These are phyloP conservation scores for Nannochloris sp. DNA, from an alignment of 139 green algal genomes.

Conservation along the genomic window DNA sequence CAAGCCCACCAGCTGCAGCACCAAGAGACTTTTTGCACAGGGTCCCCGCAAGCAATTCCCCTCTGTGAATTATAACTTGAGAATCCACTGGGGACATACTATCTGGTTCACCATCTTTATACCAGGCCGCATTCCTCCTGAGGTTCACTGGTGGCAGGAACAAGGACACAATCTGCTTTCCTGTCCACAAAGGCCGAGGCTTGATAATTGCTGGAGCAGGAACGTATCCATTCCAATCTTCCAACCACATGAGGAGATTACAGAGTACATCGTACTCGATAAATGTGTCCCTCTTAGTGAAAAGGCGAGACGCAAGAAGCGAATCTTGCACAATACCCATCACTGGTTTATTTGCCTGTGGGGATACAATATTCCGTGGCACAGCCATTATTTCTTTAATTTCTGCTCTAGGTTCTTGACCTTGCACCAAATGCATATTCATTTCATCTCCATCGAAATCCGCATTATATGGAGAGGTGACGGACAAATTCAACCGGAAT, in stretches of 20 bases:
- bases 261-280: slow-evolving; percentile 90
- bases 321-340: slow-evolving; percentile 99
- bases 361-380: slow-evolving; percentile 92
- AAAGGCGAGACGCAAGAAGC: slow-evolving; percentile 83
- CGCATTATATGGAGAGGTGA: slow-evolving; percentile 99
- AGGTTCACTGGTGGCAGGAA: slow-evolving; percentile 85
- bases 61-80: slow-evolving; percentile 85
- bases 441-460: slow-evolving; percentile 99
- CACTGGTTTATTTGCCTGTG: slow-evolving; percentile 95
- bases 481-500: slow-evolving; percentile 87
- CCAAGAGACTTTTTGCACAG: slow-evolving; percentile 97
- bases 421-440: slow-evolving; percentile 99
- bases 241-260: slow-evolving; percentile 94
- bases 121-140: slow-evolving; percentile 67
- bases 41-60: slow-evolving; percentile 75
- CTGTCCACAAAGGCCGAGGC: slow-evolving; percentile 90
- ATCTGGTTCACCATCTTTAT: slow-evolving; percentile 69
- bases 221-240: slow-evolving; percentile 86
- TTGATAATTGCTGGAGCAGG: slow-evolving; percentile 92
- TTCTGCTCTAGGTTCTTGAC: slow-evolving; percentile 86
- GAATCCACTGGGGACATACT: slow-evolving; percentile 80
- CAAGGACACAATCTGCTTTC: slow-evolving; percentile 81
- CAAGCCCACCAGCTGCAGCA: slow-evolving; percentile 63
- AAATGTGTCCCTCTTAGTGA: slow-evolving; percentile 97
- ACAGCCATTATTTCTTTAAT: slow-evolving; percentile 97